These are phyloP conservation scores for Talaromyces amestolkiae DNA, from an alignment of 2,329 filamentous ascomycete genomes.

Conservation along the genomic window DNA sequence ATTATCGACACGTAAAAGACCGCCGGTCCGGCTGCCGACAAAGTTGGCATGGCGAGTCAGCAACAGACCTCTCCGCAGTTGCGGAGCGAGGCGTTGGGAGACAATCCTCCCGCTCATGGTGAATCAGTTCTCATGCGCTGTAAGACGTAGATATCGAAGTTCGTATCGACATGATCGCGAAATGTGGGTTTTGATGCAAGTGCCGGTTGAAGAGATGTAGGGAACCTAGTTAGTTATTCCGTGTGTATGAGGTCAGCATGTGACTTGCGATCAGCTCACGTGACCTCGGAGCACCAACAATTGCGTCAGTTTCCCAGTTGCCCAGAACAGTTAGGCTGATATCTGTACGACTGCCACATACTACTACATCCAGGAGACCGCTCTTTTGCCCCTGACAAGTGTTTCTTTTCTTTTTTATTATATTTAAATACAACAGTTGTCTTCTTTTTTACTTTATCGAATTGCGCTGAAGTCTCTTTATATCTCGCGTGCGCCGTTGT, in stretches of 20 bases:
- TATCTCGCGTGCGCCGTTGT: background rate
- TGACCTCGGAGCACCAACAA: background rate
- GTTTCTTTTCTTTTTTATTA: background rate
- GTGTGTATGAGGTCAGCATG: slow-evolving; percentile 12
- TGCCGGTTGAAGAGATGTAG: background rate
- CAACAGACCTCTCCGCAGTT: slow-evolving; percentile 60
- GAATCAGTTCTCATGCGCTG: slow-evolving; percentile 39
- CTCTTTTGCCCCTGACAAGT: slow-evolving; percentile 10
- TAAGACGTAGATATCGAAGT: background rate
- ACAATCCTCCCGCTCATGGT: slow-evolving; percentile 72
- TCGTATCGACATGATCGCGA: slow-evolving; percentile 17
- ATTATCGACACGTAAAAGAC: slow-evolving; percentile 65
- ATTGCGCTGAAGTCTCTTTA: background rate
- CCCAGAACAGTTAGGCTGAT: slow-evolving; percentile 7
- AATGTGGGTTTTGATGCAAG: background rate
- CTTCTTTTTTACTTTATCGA: background rate
- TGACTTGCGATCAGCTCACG: slow-evolving; percentile 1
- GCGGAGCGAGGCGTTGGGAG: slow-evolving; percentile 68
- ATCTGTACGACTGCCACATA: slow-evolving; percentile 1
- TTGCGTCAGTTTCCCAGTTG: slow-evolving; percentile 11
- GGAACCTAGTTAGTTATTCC: background rate
- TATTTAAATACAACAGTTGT: background rate
- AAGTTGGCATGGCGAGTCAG: slow-evolving; percentile 64
- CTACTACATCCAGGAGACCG: slow-evolving; percentile 6
- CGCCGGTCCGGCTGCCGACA: slow-evolving; percentile 60